Evolutionary conservation across 1,139 yeast genomes (phyloP).

Genomic region (Geotrichum carabidarum): DNA sequence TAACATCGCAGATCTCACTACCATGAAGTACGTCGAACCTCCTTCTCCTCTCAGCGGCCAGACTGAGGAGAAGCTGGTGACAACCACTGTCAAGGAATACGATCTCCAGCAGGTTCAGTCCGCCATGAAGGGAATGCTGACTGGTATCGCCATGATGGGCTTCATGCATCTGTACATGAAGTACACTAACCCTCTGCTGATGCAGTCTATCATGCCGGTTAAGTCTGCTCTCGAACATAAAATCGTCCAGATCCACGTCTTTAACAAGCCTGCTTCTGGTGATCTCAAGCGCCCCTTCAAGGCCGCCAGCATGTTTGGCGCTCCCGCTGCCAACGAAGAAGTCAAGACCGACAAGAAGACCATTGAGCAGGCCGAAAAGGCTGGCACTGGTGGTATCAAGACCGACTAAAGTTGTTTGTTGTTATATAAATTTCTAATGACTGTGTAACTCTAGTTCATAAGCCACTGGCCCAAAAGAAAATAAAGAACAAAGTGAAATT

Average conservation of each 20-base stretch:
- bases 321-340: slow-evolving; percentile 58
- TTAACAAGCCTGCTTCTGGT: slow-evolving; percentile 78
- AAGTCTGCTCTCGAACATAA: slow-evolving; percentile 87
- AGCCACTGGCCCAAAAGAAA: not conserved
- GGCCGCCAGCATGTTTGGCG: slow-evolving; percentile 74
- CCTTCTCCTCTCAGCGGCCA: slow-evolving; percentile 71
- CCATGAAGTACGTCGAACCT: slow-evolving; percentile 84
- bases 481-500: too few relatives aligned
- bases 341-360: slow-evolving; percentile 51
- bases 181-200: slow-evolving; percentile 92
- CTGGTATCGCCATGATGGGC: slow-evolving; percentile 95
- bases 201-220: slow-evolving; percentile 87
- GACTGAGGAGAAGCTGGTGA: slow-evolving; percentile 64
- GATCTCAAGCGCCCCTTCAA: slow-evolving; percentile 96
- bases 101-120: slow-evolving; percentile 79
- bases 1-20: slow-evolving; percentile 54
- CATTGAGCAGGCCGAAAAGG: slow-evolving; percentile 75
- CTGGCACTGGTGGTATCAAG: slow-evolving; percentile 76
- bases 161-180: slow-evolving; percentile 97
- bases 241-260: slow-evolving; percentile 85
- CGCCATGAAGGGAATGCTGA: slow-evolving; percentile 74
- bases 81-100: slow-evolving; percentile 91
- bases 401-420: slow-evolving; percentile 52
- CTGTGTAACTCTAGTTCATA: not conserved
- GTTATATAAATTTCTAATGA: not conserved